These are phyloP conservation scores for Cercospora citrullina DNA, from an alignment of 2,329 filamentous ascomycete species.

Conservation along the genomic window DNA sequence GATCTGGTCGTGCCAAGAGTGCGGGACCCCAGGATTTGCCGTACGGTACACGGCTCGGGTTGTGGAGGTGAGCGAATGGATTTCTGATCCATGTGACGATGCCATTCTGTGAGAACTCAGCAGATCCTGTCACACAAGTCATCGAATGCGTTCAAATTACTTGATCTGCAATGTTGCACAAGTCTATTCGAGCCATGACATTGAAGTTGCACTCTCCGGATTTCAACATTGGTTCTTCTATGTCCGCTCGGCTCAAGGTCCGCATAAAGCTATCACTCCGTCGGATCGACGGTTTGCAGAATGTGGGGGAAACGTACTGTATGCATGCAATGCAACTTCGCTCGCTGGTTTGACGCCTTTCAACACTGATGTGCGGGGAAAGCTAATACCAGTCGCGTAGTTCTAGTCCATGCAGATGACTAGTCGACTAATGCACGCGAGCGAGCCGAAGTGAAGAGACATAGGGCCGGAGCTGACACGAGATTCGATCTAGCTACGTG, in stretches of 20 bases:
- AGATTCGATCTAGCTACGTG: not conserved
- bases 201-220: not conserved
- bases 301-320: not conserved
- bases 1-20: not conserved
- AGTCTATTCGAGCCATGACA: not conserved
- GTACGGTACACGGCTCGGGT: not conserved
- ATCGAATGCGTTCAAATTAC: not conserved
- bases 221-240: not conserved
- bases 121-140: not conserved
- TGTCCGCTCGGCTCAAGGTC: not conserved
- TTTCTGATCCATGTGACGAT: not conserved
- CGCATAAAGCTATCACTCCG: slow-evolving; percentile 1
- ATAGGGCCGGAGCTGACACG: not conserved
- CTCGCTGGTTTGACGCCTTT: not conserved
- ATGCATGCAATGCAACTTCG: not conserved
- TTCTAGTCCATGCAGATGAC: not conserved
- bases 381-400: not conserved
- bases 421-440: not conserved
- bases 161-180: not conserved
- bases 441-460: not conserved
- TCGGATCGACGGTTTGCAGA: not conserved
- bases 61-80: not conserved
- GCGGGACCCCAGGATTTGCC: not conserved
- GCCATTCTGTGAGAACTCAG: not conserved
- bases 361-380: not conserved